These are phyloP conservation scores for Trichoderma asperelloides DNA, from an alignment of 495 filamentous ascomycete genomes.

Conservation along the genomic window DNA sequence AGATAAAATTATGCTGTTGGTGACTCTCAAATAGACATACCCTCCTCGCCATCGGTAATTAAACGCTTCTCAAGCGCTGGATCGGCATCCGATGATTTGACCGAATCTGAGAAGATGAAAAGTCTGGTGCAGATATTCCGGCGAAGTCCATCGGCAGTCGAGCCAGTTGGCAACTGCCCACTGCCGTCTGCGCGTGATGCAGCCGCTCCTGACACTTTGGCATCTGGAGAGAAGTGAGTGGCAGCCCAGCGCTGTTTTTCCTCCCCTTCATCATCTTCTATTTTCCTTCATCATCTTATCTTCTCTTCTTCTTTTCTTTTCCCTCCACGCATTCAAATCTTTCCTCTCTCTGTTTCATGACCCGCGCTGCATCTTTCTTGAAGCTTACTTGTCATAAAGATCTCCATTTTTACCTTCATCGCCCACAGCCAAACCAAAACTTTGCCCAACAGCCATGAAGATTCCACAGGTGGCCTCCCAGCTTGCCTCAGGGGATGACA, in stretches of 20 bases:
- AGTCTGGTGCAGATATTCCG: background rate
- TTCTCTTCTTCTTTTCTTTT: background rate
- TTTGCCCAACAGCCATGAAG: background rate
- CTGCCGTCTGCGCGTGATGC: background rate
- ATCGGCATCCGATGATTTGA: background rate
- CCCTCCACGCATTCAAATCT: background rate
- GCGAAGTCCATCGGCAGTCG: background rate
- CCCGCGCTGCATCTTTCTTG: too few relatives aligned
- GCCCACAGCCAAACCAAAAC: background rate
- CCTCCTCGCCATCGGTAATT: background rate
- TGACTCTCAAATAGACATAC: background rate
- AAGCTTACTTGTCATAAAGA: background rate
- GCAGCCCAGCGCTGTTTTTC: too few relatives aligned
- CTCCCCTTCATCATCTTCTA: background rate
- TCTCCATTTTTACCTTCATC: background rate
- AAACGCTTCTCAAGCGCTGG: background rate
- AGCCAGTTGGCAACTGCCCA: background rate
- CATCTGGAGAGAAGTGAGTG: too few relatives aligned
- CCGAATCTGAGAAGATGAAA: background rate
- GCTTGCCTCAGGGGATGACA: background rate
- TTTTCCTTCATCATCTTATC: background rate
- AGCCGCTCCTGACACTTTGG: background rate
- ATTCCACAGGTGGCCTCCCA: background rate
- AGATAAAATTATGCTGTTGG: background rate
- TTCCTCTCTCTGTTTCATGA: too few relatives aligned